A percentile compares a stretch with the other conserved stretches of the same genome.
Evolutionary conservation across 257 asterid genomes (phyloP).

Genomic region (Mentha longifolia): DNA sequence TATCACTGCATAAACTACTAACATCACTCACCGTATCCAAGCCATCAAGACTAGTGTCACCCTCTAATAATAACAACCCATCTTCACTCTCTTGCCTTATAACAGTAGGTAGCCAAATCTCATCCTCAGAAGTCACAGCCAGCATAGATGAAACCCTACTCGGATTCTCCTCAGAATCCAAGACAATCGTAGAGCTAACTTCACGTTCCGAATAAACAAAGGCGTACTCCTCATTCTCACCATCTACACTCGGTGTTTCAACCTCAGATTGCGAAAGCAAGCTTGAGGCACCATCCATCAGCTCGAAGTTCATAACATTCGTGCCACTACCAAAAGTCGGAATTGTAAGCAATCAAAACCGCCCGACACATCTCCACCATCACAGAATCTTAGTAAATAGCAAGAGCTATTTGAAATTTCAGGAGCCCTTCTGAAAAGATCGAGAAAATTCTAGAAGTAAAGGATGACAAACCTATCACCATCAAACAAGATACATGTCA

Average conservation of each 20-base stretch:
- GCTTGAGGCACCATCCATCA: conserved; percentile 45
- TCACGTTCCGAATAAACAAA: conserved; percentile 42
- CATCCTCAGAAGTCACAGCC: conserved; percentile 41
- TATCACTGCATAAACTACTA: conserved; percentile 84
- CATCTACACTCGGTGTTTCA: conserved; percentile 27
- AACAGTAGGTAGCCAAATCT: conserved; percentile 43
- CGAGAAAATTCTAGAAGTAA: conserved; percentile 33
- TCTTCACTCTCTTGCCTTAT: conserved; percentile 57
- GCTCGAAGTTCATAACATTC: conserved; percentile 39
- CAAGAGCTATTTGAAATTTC: conserved; percentile 47
- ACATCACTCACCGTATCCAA: conserved; percentile 77
- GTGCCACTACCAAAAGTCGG: conserved; percentile 39
- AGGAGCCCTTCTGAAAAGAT: conserved; percentile 35
- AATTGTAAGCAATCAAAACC: conserved; percentile 10
- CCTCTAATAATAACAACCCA: conserved; percentile 54
- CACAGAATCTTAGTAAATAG: conserved; percentile 45
- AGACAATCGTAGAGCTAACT: conserved; percentile 23
- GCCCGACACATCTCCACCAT: conserved; percentile 33
- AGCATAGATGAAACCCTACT: conserved; percentile 20
- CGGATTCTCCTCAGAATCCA: too few relatives aligned
- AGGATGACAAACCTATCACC: conserved; percentile 42
- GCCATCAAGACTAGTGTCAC: conserved; percentile 52
- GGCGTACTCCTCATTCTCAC: conserved; percentile 38
- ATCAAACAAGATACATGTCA: conserved; percentile 33
- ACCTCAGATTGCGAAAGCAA: conserved; percentile 32